Base-by-base conservation (phyloP, 2,329 filamentous ascomycete genomes). In the Penicillium sp. region DNA sequence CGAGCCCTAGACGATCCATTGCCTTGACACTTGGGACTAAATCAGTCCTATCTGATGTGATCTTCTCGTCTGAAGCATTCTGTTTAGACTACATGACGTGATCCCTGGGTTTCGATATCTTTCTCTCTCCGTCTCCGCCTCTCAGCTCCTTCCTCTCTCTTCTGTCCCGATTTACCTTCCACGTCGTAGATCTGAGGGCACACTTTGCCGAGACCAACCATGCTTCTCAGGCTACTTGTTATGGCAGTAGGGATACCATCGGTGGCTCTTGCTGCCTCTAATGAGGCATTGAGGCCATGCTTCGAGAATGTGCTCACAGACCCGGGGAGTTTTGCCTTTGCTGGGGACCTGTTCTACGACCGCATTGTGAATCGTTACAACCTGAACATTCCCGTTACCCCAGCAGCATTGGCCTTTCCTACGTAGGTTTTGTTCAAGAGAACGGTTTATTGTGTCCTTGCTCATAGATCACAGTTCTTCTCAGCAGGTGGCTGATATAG, bases 401-500 rank as follows among this genome's bases (percentile, higher is more conserved):
- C 46, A 40, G 31, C 44, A 25, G 44, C 44, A 25, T 6, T 46
- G 15, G 15, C 44, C 0, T 46, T 46, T 13, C 44, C 44, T 9
- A 46, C 44, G 44, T 46, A 21, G 34, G 44, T 35, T 12, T 25
- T 3, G 5, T 25, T 1, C 2, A 13, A 34, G 6, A n/a, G 6
- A 25, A 35, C 25, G 5, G n/a, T 35, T n/a, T 15, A n/a, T 46
- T 12, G 12, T 35, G 6, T 35, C 27, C 15, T 25, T 25, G 9
- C 44, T 46, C 21, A 46, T 25, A 25, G 9, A 5, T 15, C 6
- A 49, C 13, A 49, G 46, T 3, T 49, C 46, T 39, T 31, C 46
- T 23, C 46, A 71, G n/a, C 73, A 82, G 12, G 73, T 83, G 27
- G 68, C 76, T 10, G 72, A 68, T 6, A 75, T 80, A 6, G 73